phyloP scores from a whole-genome alignment of 106 monocot genomes.

The Allium cepa region DNA sequence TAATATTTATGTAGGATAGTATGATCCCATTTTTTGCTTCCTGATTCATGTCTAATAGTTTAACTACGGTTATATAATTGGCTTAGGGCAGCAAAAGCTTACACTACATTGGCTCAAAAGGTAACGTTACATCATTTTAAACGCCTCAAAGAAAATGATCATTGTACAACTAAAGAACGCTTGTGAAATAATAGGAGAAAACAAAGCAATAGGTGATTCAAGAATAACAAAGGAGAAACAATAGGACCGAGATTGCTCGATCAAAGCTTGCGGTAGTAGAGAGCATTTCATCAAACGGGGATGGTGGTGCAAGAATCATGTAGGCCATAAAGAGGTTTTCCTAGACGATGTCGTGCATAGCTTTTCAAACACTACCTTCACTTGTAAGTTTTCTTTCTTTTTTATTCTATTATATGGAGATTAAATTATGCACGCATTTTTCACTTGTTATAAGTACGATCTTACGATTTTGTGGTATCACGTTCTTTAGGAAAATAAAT shows the following conservation, averaged over 20 bases:
- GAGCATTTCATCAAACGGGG: conserved; percentile 91
- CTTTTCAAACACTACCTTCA: conserved; percentile 99
- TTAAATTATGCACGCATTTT: no score
- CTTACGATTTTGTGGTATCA: no score
- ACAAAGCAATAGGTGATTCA: conserved; percentile 40
- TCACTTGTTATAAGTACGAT: no score
- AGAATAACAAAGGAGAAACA: conserved; percentile 95
- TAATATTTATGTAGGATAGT: no score
- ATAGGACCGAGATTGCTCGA: conserved; percentile 67
- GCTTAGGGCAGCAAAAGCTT: conserved; percentile 77
- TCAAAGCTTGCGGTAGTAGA: conserved; percentile 75
- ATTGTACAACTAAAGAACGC: conserved; percentile 53
- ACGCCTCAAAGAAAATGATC: conserved; percentile 84
- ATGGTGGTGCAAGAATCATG: conserved; percentile 94
- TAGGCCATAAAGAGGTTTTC: conserved; percentile 88
- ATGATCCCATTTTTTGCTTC: no score
- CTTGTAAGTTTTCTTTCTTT: conserved; percentile 75
- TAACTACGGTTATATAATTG: no score
- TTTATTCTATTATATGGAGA: no score
- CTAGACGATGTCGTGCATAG: conserved; percentile 84
- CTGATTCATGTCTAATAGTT: no score
- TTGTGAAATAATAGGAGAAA: conserved; percentile 77
- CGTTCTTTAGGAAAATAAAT: no score
- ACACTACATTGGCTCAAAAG: conserved; percentile 88
- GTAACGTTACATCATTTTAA: conserved; percentile 96